These are phyloP conservation scores for Claviceps quebecensis DNA, from an alignment of 2,329 filamentous ascomycete species.

Conservation along the genomic window DNA sequence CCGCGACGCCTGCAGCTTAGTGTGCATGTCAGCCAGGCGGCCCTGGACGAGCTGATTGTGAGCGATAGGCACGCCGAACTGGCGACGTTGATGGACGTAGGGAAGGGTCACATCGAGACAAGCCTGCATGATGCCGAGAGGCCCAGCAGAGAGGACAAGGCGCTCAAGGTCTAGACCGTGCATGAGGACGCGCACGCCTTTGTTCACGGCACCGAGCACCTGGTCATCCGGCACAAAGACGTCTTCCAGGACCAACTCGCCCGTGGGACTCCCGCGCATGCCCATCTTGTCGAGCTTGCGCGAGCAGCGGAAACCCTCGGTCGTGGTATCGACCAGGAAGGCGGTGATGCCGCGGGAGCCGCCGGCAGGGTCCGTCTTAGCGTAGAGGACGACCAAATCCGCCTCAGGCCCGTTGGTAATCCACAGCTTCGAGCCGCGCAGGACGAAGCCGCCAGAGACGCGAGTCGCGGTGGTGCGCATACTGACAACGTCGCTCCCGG, in stretches of 20 bases:
- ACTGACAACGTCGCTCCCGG: slow-evolving; percentile 85
- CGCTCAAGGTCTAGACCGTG: slow-evolving; percentile 89
- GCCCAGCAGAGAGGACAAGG: slow-evolving; percentile 79
- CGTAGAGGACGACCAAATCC: slow-evolving; percentile 89
- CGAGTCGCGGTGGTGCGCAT: slow-evolving; percentile 79
- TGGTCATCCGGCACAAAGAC: slow-evolving; percentile 80
- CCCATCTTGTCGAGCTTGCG: slow-evolving; percentile 95
- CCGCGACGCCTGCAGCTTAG: slow-evolving; percentile 70
- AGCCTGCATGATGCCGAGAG: slow-evolving; percentile 89
- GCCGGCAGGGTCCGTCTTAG: slow-evolving; percentile 72
- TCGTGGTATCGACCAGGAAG: slow-evolving; percentile 65
- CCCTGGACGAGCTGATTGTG: slow-evolving; percentile 90
- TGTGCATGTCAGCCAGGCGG: slow-evolving; percentile 94
- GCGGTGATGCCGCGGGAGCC: slow-evolving; percentile 88
- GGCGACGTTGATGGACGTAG: slow-evolving; percentile 76
- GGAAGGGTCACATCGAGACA: slow-evolving; percentile 74
- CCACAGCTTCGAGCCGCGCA: slow-evolving; percentile 97
- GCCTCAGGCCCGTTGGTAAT: slow-evolving; percentile 97
- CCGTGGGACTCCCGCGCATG: slow-evolving; percentile 94
- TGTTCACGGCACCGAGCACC: slow-evolving; percentile 65
- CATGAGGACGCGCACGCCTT: slow-evolving; percentile 85
- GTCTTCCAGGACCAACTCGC: slow-evolving; percentile 79
- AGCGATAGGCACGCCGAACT: slow-evolving; percentile 77
- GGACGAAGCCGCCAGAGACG: slow-evolving; percentile 70
- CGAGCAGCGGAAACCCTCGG: slow-evolving; percentile 69